Evolutionary conservation across 2,329 filamentous ascomycete genomes (phyloP).

Genomic region (Talaromyces sp.): DNA sequence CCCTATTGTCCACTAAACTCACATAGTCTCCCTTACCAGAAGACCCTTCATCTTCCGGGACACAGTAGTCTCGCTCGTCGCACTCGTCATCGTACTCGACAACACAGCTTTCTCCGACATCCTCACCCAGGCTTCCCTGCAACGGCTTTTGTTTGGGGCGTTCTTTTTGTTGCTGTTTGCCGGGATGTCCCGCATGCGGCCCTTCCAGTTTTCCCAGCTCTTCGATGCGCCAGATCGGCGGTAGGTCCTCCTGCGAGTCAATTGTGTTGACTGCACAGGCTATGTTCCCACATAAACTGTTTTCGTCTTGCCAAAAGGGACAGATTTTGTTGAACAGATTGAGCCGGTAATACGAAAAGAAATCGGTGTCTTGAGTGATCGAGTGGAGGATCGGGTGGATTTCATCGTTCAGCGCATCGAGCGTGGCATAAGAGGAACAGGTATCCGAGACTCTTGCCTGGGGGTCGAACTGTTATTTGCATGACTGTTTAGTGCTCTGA

Average conservation of each 20-base stretch:
- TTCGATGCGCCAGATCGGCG: slow-evolving; percentile 81
- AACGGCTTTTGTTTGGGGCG: slow-evolving; percentile 65
- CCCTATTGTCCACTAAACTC: slow-evolving; percentile 85
- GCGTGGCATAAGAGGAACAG: slow-evolving; percentile 85
- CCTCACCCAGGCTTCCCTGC: slow-evolving; percentile 73
- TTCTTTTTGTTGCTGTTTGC: slow-evolving; percentile 65
- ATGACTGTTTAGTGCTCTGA: background rate
- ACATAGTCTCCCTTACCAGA: slow-evolving; percentile 91
- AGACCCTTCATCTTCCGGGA: slow-evolving; percentile 87
- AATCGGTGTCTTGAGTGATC: slow-evolving; percentile 83
- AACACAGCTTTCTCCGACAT: slow-evolving; percentile 91
- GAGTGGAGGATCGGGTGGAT: slow-evolving; percentile 72
- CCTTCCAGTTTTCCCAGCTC: slow-evolving; percentile 90
- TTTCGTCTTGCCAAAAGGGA: slow-evolving; percentile 91
- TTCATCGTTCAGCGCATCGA: slow-evolving; percentile 74
- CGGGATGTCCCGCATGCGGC: slow-evolving; percentile 83
- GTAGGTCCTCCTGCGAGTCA: slow-evolving; percentile 92
- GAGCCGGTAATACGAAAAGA: slow-evolving; percentile 94
- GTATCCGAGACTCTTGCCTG: slow-evolving; percentile 87
- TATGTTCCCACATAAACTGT: slow-evolving; percentile 93
- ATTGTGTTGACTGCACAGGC: slow-evolving; percentile 93
- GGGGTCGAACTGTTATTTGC: slow-evolving; percentile 65
- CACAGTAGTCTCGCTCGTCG: slow-evolving; percentile 93
- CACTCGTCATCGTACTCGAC: slow-evolving; percentile 97
- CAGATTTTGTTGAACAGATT: slow-evolving; percentile 93